A percentile compares a stretch with the other conserved stretches of the same genome.
Evolutionary conservation across 805 yeast genomes (phyloP).

Genomic region (Ogataea angusta): DNA sequence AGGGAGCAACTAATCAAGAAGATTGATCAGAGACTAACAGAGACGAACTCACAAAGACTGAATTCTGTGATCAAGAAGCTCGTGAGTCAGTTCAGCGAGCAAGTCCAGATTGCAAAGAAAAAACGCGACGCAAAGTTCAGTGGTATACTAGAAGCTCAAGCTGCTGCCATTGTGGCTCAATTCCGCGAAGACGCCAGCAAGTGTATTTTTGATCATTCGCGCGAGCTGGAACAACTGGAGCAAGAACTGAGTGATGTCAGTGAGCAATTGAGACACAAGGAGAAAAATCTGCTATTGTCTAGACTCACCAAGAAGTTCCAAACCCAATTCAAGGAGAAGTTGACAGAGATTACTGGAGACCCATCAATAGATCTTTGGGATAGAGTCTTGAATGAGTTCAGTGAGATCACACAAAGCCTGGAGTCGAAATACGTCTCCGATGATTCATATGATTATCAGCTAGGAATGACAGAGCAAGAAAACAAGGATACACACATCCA

Average conservation of each 20-base stretch:
- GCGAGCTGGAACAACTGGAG: constrained; percentile 34
- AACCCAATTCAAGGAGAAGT: constrained; percentile 46
- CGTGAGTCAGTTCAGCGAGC: constrained; percentile 28
- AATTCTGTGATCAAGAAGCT: constrained; percentile 35
- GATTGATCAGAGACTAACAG: constrained; percentile 45
- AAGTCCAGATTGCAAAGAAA: constrained; percentile 23
- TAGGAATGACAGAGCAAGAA: constrained; percentile 51
- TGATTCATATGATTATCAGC: constrained; percentile 52
- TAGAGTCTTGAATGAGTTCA: constrained; percentile 44
- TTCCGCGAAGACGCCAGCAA: constrained; percentile 35
- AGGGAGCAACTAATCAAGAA: constrained; percentile 45
- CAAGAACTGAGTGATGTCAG: constrained; percentile 28
- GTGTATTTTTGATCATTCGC: constrained; percentile 32
- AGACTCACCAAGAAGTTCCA: constrained; percentile 47
- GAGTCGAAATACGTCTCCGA: constrained; percentile 33
- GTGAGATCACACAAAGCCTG: constrained; percentile 29
- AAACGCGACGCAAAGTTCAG: constrained; percentile 22
- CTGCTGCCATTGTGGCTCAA: constrained; percentile 14
- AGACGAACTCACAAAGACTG: constrained; percentile 43
- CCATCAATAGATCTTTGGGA: constrained; percentile 65
- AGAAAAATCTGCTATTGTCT: constrained; percentile 40
- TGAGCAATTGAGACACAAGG: constrained; percentile 36
- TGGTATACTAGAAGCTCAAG: constrained; percentile 27
- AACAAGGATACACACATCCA: constrained; percentile 41
- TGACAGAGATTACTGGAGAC: constrained; percentile 44